Evolutionary conservation across 345 rosid species (phyloP), one percentile per base, ranked within the genome.

Genomic region (Geranium rotundifolium): DNA sequence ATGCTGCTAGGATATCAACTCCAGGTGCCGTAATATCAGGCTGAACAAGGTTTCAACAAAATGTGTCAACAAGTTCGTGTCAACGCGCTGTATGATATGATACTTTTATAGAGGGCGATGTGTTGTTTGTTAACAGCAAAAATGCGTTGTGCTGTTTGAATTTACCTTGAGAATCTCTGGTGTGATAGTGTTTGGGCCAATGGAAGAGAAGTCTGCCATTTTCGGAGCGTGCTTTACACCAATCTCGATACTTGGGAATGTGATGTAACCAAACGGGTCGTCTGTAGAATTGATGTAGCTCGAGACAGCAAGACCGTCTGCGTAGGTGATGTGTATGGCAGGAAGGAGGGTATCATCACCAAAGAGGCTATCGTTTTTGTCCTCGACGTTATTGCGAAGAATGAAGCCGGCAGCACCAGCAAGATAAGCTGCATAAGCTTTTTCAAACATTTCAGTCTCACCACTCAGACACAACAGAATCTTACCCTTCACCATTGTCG

Each of bases 21-120:
- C 97, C 97, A 0, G 92, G 95, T 30, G 97, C 97, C 0, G 93
- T 88, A 29, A 90, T 76, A 65, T 89, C 96, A 46, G 96, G 96
- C 77, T 82, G 71, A 27, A 62, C 57, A 64, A 16, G n/a, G n/a
- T n/a, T n/a, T n/a, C n/a, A n/a, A n/a, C n/a, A n/a, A n/a, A n/a
- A n/a, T n/a, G 29, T n/a, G n/a, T n/a, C n/a, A n/a, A n/a, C n/a
- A n/a, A n/a, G 15, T 31, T 31, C 7, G 4, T 7, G 7, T 2
- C 3, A 31, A n/a, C n/a, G n/a, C n/a, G n/a, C n/a, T n/a, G n/a
- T n/a, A n/a, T n/a, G n/a, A n/a, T n/a, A n/a, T n/a, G n/a, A n/a
- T n/a, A n/a, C n/a, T n/a, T n/a, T n/a, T n/a, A n/a, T n/a, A n/a
- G n/a, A n/a, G n/a, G n/a, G n/a, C n/a, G n/a, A n/a, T n/a, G n/a